Base-by-base conservation (phyloP, 2,329 filamentous ascomycete species). In the Penicillium corylophilum region DNA sequence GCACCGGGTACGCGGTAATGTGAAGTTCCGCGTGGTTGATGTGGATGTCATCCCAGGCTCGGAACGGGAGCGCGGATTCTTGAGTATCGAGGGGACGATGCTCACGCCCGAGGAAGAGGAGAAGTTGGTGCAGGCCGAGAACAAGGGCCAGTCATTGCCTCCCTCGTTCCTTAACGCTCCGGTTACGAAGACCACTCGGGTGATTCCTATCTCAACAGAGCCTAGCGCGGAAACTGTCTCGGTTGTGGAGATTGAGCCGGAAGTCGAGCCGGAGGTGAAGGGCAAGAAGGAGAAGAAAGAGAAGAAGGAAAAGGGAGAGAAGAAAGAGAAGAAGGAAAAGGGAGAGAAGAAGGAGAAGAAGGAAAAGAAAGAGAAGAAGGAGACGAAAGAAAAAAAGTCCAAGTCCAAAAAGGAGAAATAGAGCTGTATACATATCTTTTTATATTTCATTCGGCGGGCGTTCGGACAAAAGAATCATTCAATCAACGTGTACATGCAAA, bases 1-100 rank as follows among this genome's bases (percentile, higher is more conserved):
- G 1, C 78, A 84, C 31, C 85, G 82, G 59, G 80, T 96, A 50
- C 81, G 83, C 50, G 88, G 88, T 12, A 83, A 82, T 64, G 72
- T 95, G 33, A 80, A 81, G 47, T 95, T 96, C 73, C 82, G 85
- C 58, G 90, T 96, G 66, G 85, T 86, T 60, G 90, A 95, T 68
- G 89, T 94, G 56, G 92, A 96, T 61, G 67, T 77, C 22, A 77
- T 77, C 62, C 87, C 89, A 1, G 87, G 86, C 24, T 81, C 85
- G 42, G 89, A 88, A 58, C 84, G 85, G 46, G 79, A 79, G 46
- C 87, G 87, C 54, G 90, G 88, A 10, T 94, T 93, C 67, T 74
- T 96, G 54, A 91, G 87, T 61, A 86, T 96, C 55, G 88, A 94
- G 69, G 93, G 92, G 23, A 95, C 89, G n/a, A 86, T 96, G 81